Evolutionary conservation across 345 rosid species (phyloP).

Genomic region (Bruguiera gymnorhiza): DNA sequence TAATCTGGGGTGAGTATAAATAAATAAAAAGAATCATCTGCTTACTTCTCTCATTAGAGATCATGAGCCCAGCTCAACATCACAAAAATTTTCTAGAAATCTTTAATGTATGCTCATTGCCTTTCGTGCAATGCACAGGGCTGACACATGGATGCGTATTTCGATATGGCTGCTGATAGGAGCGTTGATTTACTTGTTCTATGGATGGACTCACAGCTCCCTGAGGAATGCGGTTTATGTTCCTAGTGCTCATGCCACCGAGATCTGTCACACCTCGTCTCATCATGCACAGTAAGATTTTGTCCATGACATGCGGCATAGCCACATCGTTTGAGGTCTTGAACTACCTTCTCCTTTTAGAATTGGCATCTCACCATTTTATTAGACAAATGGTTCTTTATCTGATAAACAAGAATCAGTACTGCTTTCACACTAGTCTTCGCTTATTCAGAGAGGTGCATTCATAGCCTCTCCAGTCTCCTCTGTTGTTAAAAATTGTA

Average conservation of each 20-base stretch:
- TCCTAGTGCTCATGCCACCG: slow-evolving; percentile 52
- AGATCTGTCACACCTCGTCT: slow-evolving; percentile 48
- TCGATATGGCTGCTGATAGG: slow-evolving; percentile 69
- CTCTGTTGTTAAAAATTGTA: neutral
- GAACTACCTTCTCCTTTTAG: too few species aligned
- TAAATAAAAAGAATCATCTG: neutral
- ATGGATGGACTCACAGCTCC: slow-evolving; percentile 69
- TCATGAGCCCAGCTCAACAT: neutral
- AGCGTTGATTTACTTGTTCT: slow-evolving; percentile 55
- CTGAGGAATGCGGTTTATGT: slow-evolving; percentile 65
- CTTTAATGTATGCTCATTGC: neutral
- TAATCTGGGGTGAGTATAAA: slow-evolving; percentile 55
- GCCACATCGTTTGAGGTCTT: too few species aligned
- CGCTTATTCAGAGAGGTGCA: too few species aligned
- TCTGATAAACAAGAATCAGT: neutral
- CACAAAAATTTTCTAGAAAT: neutral
- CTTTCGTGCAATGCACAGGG: slow-evolving; percentile 25
- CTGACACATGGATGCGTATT: slow-evolving; percentile 72
- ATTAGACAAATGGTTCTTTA: too few species aligned
- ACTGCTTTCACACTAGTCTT: too few species aligned
- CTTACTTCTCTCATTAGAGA: neutral
- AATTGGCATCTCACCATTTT: too few species aligned
- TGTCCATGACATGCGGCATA: neutral
- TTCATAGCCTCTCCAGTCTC: too few species aligned
- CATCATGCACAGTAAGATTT: slow-evolving; percentile 32